Conservation (phyloP, 2,329 filamentous ascomycete species). For the Acrocalymma vagum region DNA sequence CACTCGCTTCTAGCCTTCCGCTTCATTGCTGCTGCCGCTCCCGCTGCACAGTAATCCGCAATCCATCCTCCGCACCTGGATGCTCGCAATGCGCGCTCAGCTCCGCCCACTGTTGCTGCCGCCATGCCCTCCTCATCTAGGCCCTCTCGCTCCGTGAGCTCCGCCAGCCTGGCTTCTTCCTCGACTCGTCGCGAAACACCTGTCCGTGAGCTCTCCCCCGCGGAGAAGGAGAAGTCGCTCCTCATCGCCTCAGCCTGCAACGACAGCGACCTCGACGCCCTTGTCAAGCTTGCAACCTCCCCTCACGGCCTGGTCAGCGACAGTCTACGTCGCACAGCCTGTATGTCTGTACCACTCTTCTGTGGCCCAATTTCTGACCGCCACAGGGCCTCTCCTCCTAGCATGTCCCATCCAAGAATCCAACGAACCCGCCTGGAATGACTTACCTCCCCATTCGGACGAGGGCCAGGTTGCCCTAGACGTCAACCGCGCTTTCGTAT, state of each 20-base stretch:
- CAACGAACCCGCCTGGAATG: constrained; percentile 59
- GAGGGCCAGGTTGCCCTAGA: constrained; percentile 93
- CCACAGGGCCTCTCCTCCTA: constrained; percentile 68
- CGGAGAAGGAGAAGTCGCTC: constrained; percentile 35
- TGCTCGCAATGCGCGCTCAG: constrained; percentile 1
- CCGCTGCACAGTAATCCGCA: no score
- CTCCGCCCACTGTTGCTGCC: constrained; percentile 25
- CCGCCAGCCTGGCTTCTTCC: constrained; percentile 29
- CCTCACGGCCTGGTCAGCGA: constrained; percentile 57
- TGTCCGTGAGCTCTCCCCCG: constrained; percentile 21
- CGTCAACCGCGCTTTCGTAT: constrained; percentile 95
- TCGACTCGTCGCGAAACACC: constrained; percentile 26
- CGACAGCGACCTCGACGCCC: constrained; percentile 46
- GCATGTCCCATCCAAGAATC: constrained; percentile 40
- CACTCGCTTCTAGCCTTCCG: no score
- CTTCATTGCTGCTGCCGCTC: no score
- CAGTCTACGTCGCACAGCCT: constrained; percentile 74
- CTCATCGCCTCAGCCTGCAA: constrained; percentile 53
- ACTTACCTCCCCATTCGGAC: constrained; percentile 80
- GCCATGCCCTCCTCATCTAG: constrained; percentile 39
- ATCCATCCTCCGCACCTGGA: no score
- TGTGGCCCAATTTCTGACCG: constrained; percentile 21
- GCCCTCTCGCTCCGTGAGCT: constrained; percentile 39
- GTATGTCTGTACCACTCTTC: constrained; percentile 62
- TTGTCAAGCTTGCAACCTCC: constrained; percentile 54